Base-by-base conservation (phyloP, 169 alveolate species). In the Cryptosporidium sp. region DNA sequence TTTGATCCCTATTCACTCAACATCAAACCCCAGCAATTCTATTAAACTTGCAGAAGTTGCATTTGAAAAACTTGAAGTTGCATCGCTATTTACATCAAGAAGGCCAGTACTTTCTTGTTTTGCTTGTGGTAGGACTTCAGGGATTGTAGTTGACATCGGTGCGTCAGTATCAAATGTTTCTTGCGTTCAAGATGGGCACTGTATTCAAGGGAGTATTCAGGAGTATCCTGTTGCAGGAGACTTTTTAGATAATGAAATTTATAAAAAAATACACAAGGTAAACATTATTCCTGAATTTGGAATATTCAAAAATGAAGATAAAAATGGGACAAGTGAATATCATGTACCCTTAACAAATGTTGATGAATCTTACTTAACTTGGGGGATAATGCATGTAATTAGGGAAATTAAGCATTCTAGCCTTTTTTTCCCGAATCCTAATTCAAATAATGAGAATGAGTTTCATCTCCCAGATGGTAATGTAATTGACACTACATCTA, bases 171-270 rank as follows among this genome's bases (percentile, higher is more conserved):
- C 80, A 31, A 62, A 80, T 80, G 89, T 80, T 44, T 80, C 80
- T 45, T 80, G 89, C n/a, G 80, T 80, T 12, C 89, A 80, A 60
- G 89, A 80, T 45, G 89, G 89, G 6, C 69, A 80, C 45, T 80
- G 89, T 23, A 42, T 80, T 60, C 89, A 60, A 35, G 39, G 33
- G 2, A 80, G 80, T 45, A 80, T 80, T 44, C 89, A 80, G 39
- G 89, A 80, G 35, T 80, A 80, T 80, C 65, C 89, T 35, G 65
- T 80, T 14, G 89, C 89, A 3, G 89, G 89, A 4, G 89, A 80
- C 45, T 80, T 42, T 48, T 31, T 80, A 35, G 89, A 80, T 26
- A 58, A 65, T 35, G 89, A 80, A 80, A 80, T 80, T 14, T 65
- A 62, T 60, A 80, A 80, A 51, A 80, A 80, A 80, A 4, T 80